Conservation (phyloP, 768 basidiomycete species). For the Fibroporia radiculosa region DNA sequence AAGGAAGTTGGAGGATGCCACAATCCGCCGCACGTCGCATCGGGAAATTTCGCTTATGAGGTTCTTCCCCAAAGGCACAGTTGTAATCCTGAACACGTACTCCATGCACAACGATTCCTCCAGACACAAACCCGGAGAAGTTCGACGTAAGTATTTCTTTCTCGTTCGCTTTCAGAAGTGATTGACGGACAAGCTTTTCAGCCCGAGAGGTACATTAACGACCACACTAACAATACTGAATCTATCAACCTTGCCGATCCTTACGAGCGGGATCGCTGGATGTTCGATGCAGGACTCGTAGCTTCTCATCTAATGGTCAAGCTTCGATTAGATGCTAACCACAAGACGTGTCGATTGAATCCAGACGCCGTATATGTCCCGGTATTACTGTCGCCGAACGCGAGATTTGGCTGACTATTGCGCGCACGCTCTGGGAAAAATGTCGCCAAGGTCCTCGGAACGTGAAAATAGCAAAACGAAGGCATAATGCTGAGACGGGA, state of each 20-base stretch:
- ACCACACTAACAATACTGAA: conserved; percentile 30
- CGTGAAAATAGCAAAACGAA: no score
- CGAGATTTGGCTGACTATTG: conserved; percentile 38
- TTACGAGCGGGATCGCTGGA: conserved; percentile 42
- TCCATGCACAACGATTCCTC: conserved; percentile 21
- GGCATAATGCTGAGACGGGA: no score
- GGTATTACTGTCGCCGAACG: conserved; percentile 39
- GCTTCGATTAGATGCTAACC: neutral
- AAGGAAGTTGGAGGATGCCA: conserved; percentile 26
- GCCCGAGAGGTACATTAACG: conserved; percentile 38
- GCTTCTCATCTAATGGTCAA: neutral
- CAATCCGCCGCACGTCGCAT: conserved; percentile 22
- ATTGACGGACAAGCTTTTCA: conserved; percentile 22
- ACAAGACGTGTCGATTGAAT: neutral
- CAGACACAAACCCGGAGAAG: conserved; percentile 30
- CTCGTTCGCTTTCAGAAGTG: neutral
- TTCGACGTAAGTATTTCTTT: conserved; percentile 11
- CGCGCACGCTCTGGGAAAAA: conserved; percentile 44
- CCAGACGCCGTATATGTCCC: conserved; percentile 29
- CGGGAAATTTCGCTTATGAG: conserved; percentile 24
- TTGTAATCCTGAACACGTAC: conserved; percentile 21
- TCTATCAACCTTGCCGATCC: conserved; percentile 35
- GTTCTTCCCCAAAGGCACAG: conserved; percentile 24
- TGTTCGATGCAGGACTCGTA: conserved; percentile 40
- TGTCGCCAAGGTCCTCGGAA: no score